A percentile compares a stretch with the other conserved stretches of the same genome.
Evolutionary conservation across 768 basidiomycete genomes (phyloP).

Genomic region (Lepiota subincarnata): DNA sequence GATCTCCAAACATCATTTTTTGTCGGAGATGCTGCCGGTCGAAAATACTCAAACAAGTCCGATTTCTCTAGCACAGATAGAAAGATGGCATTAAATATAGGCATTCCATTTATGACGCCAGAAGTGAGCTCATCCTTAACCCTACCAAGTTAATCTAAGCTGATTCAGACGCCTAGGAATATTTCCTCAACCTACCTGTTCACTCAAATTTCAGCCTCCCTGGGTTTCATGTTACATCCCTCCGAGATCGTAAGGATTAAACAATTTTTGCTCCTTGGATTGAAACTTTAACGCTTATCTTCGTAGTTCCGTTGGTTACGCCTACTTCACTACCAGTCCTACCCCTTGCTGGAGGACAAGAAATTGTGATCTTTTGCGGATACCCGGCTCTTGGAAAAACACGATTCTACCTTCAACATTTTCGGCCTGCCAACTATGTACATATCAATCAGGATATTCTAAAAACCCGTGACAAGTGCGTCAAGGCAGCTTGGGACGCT

Average conservation of each 20-base stretch:
- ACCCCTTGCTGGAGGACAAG: constrained; percentile 32
- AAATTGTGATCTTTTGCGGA: constrained; percentile 49
- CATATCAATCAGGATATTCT: constrained; percentile 89
- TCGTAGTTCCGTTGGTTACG: constrained; percentile 44
- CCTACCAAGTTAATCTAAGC: neutral
- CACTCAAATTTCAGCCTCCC: constrained; percentile 45
- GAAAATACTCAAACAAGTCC: constrained; percentile 38
- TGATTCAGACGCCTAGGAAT: constrained; percentile 51
- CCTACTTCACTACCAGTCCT: constrained; percentile 49
- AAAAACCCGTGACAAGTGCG: constrained; percentile 69
- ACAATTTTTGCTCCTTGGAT: constrained; percentile 2
- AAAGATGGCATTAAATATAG: constrained; percentile 80
- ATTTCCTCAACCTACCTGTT: constrained; percentile 56
- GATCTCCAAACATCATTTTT: constrained; percentile 69
- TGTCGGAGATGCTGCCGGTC: constrained; percentile 89
- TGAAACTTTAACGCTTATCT: neutral
- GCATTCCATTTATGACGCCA: constrained; percentile 74
- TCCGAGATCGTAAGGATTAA: constrained; percentile 29
- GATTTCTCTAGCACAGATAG: constrained; percentile 84
- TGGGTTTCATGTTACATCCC: constrained; percentile 62
- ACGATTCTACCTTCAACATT: constrained; percentile 69
- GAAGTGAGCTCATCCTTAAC: constrained; percentile 48
- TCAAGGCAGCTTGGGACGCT: constrained; percentile 56
- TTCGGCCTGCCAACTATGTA: constrained; percentile 61
- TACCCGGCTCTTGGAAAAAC: constrained; percentile 73